phyloP scores from a whole-genome alignment of 2,329 filamentous ascomycete genomes.

The Leptosphaerulina australis region DNA sequence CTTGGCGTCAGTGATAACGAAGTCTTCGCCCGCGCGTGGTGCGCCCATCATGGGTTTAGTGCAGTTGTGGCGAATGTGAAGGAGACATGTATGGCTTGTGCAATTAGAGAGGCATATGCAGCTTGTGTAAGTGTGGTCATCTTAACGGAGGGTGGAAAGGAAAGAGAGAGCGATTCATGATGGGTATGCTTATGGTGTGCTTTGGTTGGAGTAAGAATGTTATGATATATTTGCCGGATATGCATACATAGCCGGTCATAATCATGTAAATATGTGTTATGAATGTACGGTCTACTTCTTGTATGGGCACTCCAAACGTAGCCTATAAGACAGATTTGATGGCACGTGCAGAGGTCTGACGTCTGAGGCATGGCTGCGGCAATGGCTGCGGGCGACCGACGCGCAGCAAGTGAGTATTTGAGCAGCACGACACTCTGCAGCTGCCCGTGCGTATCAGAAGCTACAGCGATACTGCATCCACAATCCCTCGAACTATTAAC shows the following conservation, averaged over 20 bases:
- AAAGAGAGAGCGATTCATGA: constrained; percentile 53
- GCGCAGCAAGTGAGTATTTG: constrained; percentile 2
- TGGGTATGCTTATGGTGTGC: constrained; percentile 4
- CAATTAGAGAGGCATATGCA: constrained; percentile 76
- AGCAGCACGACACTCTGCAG: constrained; percentile 14
- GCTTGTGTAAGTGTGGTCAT: constrained; percentile 75
- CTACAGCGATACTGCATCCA: no score
- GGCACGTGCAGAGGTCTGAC: constrained; percentile 19
- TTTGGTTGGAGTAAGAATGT: not conserved
- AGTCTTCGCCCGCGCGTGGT: constrained; percentile 77
- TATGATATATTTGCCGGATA: not conserved
- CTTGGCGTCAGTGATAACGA: constrained; percentile 77
- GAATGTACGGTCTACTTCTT: constrained; percentile 36
- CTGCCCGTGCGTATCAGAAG: constrained; percentile 1
- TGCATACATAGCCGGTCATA: constrained; percentile 10
- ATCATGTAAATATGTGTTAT: constrained; percentile 37
- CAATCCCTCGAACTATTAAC: no score
- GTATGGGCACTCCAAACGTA: no score
- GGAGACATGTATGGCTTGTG: constrained; percentile 75
- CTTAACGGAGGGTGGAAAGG: constrained; percentile 56
- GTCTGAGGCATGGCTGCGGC: constrained; percentile 14
- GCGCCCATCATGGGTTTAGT: constrained; percentile 74
- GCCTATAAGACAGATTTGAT: no score
- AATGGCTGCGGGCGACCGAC: constrained; percentile 1
- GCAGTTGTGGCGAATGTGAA: constrained; percentile 72